A percentile compares a stretch with the other conserved stretches of the same genome.
phyloP scores from a whole-genome alignment of 306 rosid species.

The Fragaria iinumae region DNA sequence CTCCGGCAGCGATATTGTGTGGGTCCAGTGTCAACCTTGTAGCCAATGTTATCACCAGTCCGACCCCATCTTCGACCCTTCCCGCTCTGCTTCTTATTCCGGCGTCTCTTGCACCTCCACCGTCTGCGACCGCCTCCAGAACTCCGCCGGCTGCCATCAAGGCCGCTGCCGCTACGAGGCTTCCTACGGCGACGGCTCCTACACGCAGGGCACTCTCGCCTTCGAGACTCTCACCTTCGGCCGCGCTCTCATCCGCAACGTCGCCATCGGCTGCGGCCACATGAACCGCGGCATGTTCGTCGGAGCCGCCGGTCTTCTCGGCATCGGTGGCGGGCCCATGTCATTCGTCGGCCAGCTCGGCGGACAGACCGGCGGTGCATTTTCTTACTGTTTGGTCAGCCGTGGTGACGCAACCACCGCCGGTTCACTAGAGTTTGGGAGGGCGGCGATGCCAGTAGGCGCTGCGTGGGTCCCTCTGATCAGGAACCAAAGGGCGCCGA shows the following conservation, averaged over 20 bases:
- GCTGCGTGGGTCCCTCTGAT: conserved; percentile 82
- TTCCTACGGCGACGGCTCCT: conserved; percentile 83
- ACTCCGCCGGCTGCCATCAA: conserved; percentile 54
- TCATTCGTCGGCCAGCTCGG: conserved; percentile 81
- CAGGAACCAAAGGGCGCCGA: conserved; percentile 59
- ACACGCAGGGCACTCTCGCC: conserved; percentile 76
- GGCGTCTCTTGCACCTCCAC: conserved; percentile 63
- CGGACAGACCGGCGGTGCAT: conserved; percentile 73
- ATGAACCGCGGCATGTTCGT: conserved; percentile 83
- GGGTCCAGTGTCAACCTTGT: conserved; percentile 93
- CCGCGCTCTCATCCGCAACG: conserved; percentile 43
- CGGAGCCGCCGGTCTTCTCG: conserved; percentile 82
- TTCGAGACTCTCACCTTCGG: conserved; percentile 76
- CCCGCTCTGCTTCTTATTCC: conserved; percentile 55
- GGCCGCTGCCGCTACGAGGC: conserved; percentile 76
- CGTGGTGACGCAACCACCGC: conserved; percentile 41
- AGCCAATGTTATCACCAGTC: conserved; percentile 69
- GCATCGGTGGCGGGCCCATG: conserved; percentile 88
- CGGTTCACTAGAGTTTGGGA: conserved; percentile 72
- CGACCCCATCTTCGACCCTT: conserved; percentile 87
- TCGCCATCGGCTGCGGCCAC: conserved; percentile 93
- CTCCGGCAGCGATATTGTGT: conserved; percentile 82
- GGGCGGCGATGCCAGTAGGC: conserved; percentile 70
- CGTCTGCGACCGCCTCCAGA: conserved; percentile 64
- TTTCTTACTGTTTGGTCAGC: conserved; percentile 67